Conservation (phyloP, 805 yeast genomes). For the Candida fluviatilis region DNA sequence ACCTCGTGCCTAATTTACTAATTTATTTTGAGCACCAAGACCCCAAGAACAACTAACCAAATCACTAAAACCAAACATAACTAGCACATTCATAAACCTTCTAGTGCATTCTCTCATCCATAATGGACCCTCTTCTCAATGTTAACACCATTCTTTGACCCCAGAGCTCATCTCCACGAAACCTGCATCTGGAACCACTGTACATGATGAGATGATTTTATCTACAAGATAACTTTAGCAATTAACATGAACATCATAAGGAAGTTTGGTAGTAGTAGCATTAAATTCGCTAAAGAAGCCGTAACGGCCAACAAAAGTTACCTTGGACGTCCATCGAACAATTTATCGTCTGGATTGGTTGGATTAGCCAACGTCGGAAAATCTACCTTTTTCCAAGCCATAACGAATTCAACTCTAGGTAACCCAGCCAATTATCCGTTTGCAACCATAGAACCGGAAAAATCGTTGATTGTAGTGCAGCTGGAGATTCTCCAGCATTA, state of each 20-base stretch:
- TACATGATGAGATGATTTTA: not conserved
- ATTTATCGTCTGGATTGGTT: conserved; percentile 40
- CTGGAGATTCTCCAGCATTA: conserved; percentile 47
- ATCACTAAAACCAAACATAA: too few species aligned
- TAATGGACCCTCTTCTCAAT: too few species aligned
- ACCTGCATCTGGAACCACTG: too few species aligned
- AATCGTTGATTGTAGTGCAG: conserved; percentile 53
- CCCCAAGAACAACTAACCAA: too few species aligned
- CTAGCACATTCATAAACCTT: too few species aligned
- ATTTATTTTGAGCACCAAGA: too few species aligned
- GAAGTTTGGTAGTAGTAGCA: not conserved
- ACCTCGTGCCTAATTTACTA: too few species aligned
- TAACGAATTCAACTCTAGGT: conserved; percentile 55
- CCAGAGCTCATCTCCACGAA: too few species aligned
- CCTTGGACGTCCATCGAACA: conserved; percentile 34
- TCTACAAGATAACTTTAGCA: not conserved
- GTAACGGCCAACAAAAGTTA: not conserved
- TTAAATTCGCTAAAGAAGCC: not conserved
- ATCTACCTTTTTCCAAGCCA: conserved; percentile 46
- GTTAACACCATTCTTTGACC: too few species aligned
- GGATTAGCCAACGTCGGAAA: conserved; percentile 64
- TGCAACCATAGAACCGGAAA: conserved; percentile 74
- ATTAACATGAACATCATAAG: not conserved
- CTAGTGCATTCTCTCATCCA: too few species aligned
- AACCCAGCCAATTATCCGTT: conserved; percentile 61